These are phyloP conservation scores for Kwoniella heveanensis DNA, from an alignment of 768 basidiomycete species.

Conservation along the genomic window DNA sequence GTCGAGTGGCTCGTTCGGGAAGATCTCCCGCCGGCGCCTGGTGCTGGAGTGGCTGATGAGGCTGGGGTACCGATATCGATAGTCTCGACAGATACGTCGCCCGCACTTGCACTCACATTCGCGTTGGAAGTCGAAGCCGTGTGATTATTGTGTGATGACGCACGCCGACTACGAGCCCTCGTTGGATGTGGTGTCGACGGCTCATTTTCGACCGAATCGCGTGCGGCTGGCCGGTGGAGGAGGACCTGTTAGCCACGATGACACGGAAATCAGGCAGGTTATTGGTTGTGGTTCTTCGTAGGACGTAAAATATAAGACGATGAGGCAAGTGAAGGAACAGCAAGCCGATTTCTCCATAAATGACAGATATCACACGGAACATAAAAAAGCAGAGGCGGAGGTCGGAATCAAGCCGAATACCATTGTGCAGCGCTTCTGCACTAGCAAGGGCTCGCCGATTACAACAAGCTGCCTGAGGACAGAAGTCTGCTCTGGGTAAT, in stretches of 20 bases:
- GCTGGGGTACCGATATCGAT: slow-evolving; percentile 9
- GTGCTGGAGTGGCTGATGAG: slow-evolving; percentile 3
- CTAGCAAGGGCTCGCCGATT: too few relatives aligned
- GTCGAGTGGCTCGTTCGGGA: slow-evolving; percentile 22
- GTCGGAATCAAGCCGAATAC: background rate
- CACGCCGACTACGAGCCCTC: background rate
- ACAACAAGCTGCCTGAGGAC: too few relatives aligned
- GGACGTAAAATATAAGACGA: background rate
- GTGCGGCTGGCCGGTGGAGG: slow-evolving; percentile 19
- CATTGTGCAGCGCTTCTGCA: too few relatives aligned
- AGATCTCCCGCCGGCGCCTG: background rate
- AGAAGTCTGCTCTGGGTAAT: too few relatives aligned
- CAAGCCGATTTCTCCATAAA: too few relatives aligned
- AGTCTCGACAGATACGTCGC: background rate
- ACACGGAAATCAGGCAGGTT: background rate
- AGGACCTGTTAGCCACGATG: slow-evolving; percentile 20
- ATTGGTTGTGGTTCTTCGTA: slow-evolving; percentile 6
- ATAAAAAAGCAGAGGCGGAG: too few relatives aligned
- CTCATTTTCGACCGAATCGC: slow-evolving; percentile 23
- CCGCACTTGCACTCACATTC: background rate
- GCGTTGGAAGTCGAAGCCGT: too few relatives aligned
- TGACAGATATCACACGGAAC: too few relatives aligned
- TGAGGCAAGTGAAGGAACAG: background rate
- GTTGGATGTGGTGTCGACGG: background rate
- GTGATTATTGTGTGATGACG: slow-evolving; percentile 3